Base-by-base conservation (phyloP, 495 filamentous ascomycete genomes). In the Aspergillus steynii region DNA sequence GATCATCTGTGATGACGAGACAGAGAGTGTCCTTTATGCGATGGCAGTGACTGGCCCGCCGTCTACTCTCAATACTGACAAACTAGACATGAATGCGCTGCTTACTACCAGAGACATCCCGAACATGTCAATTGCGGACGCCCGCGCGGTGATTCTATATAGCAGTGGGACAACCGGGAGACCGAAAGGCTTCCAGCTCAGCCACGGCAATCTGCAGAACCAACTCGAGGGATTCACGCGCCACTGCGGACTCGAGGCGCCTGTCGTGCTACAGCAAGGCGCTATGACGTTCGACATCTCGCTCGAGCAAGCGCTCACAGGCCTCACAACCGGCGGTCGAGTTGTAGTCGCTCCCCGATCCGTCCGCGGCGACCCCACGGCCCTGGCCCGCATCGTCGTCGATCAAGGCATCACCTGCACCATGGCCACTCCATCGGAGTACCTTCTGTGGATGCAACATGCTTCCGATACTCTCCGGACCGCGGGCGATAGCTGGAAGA, bases 371-470 rank as follows among this genome's bases (percentile, higher is more conserved):
- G 53, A 55, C 29, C 53, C 53, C 1, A 12, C 10, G 1, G 53
- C 15, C 2, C 15, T 55, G 0, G 26, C 53, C 1, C 15, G 15
- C 9, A 25, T 52, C 69, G 67, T 77, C 1, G 7, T 1, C 0
- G 14, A 65, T 10, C 34, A 75, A 9, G 6, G 26, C 2, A 58
- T 77, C 37, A 71, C 74, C 3, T 71, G 61, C 53, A 77, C 73
- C 29, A 55, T 60, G 20, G 68, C 59, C 2, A 73, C 70, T 4
- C 71, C 72, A 0, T 65, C 73, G 0, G 74, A 77, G 56, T 55
- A 75, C 71, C 50, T 29, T 42, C 0, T 32, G 51, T 55, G 53
- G 53, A n/a, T 55, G 4, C 12, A 69, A 59, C 68, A 26, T 74
- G 26, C 57, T 55, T 28, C 67, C 70, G 45, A 64, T 61, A 5